Base-by-base conservation (phyloP, 129 eudicot species). In the Mikania micrantha region DNA sequence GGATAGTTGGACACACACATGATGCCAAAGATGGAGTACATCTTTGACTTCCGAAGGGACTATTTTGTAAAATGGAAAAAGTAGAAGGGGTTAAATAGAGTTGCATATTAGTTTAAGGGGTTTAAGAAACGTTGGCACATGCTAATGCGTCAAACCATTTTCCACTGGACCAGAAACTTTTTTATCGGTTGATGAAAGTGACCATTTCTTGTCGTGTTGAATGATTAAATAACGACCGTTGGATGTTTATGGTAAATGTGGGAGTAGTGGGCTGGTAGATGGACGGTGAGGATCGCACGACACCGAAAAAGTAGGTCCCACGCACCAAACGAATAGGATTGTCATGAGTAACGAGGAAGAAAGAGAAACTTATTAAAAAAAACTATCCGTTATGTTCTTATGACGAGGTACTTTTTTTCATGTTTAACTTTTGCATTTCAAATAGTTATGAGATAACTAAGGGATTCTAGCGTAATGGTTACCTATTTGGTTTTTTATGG, bases 111-210 rank as follows among this genome's bases (percentile, higher is more conserved):
- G n/a, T 34, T 2, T 0, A 59, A 47, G 32, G 75, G 64, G 42
- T 35, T 5, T 16, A 61, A 36, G 34, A 31, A 61, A 76, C 64
- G 4, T 41, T 31, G 9, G 60, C 79, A 66, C 61, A 34, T 76
- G 80, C 24, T 17, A 40, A 13, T 31, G 75, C 69, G 70, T 76
- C 75, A 68, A 76, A 68, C 80, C 5, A 57, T 76, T 76, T 76
- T 76, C 80, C 64, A 59, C 80, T 22, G 31, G 49, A 69, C 74
- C 56, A 67, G 63, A 10, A 48, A 61, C 9, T 9, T 21, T 74
- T 54, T 31, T 48, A 44, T 76, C 49, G 75, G 41, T 60, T 69
- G 62, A 38, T 45, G 80, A 76, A 68, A 76, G 60, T 58, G 69
- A 48, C 80, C 70, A 10, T 68, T 65, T 32, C 39, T 45, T 60